phyloP scores from a whole-genome alignment of 2,329 filamentous ascomycete genomes.

The Venturia carpophila region DNA sequence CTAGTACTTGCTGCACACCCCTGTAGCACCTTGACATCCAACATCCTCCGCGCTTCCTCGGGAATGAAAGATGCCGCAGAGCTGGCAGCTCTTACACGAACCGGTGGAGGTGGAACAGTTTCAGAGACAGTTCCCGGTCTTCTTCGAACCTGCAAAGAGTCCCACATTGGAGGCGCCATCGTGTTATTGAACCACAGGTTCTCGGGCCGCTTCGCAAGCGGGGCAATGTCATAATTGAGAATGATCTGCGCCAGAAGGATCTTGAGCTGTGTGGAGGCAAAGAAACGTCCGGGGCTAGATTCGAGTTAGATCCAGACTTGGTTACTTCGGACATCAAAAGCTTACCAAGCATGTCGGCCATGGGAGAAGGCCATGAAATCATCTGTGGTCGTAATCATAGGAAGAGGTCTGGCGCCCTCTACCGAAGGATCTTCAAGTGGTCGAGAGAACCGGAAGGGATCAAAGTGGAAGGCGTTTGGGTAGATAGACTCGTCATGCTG shows the following conservation, averaged over 20 bases:
- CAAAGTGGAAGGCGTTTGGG: slow-evolving; percentile 8
- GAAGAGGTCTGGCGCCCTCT: neutral
- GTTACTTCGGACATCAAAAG: slow-evolving; percentile 22
- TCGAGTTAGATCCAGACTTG: slow-evolving; percentile 32
- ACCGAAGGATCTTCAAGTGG: neutral
- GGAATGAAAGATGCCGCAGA: neutral
- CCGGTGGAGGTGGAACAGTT: neutral
- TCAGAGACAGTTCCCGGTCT: slow-evolving; percentile 8
- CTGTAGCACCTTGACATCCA: neutral
- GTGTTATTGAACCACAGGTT: slow-evolving; percentile 20
- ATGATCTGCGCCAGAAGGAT: slow-evolving; percentile 36
- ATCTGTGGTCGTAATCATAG: slow-evolving; percentile 16
- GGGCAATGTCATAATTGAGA: slow-evolving; percentile 18
- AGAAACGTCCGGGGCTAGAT: slow-evolving; percentile 36
- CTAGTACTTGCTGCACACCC: neutral
- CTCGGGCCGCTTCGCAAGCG: slow-evolving; percentile 15
- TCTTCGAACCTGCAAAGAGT: slow-evolving; percentile 13
- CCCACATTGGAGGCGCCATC: slow-evolving; percentile 18
- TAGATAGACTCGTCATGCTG: slow-evolving; percentile 20
- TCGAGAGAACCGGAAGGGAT: slow-evolving; percentile 17
- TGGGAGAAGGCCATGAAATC: slow-evolving; percentile 19
- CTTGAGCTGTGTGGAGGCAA: slow-evolving; percentile 41
- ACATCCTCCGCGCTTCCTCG: slow-evolving; percentile 4
- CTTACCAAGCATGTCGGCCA: slow-evolving; percentile 18
- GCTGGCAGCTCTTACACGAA: neutral